Base-by-base conservation (phyloP, 169 alveolate genomes). In the Eimeria acervulina region DNA sequence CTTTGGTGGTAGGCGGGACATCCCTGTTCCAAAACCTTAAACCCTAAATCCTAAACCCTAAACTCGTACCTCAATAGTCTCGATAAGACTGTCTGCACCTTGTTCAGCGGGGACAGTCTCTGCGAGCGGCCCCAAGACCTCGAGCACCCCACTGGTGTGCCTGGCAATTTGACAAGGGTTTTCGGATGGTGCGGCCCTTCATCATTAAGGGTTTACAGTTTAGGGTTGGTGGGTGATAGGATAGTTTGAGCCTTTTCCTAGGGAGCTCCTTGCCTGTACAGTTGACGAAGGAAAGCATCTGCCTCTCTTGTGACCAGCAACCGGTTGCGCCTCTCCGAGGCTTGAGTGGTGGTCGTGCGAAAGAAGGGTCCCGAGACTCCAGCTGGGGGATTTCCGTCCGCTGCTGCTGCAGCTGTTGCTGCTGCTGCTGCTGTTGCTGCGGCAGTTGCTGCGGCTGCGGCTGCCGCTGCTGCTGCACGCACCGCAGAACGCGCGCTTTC, bases 61-160 rank as follows among this genome's bases (percentile, higher is more conserved):
- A 66, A 66, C 40, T 17, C 83, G 51, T 23, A 74, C 51, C 85
- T 42, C 85, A 40, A 74, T 7, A 74, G 61, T 42, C 61, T 74
- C 59, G 85, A 68, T 68, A 1, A 68, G 78, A 13, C 78, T 28
- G 21, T 74, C 59, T 74, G 33, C 7, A 33, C 38, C 59, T 38
- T 74, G 61, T 42, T 74, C 92, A 33, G 92, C 92, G 17, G 92
- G 78, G 76, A 52, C 92, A 31, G 92, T 52, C 51, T 47, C 92
- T 1, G 92, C 92, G 6, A 84, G 76, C 36, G 76, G 76, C 78
- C 92, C 92, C 76, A 84, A 55, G 19, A 84, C 76, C 38, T 52
- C 76, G 52, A 47, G 78, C 38, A 52, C 92, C n/a, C 76, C 78
- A n/a, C 40, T n/a, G 2, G 92, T 47, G 66, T 47, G 92, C 61